Base-by-base conservation (phyloP, 208 protist species). In the Trypanosoma caninum region DNA sequence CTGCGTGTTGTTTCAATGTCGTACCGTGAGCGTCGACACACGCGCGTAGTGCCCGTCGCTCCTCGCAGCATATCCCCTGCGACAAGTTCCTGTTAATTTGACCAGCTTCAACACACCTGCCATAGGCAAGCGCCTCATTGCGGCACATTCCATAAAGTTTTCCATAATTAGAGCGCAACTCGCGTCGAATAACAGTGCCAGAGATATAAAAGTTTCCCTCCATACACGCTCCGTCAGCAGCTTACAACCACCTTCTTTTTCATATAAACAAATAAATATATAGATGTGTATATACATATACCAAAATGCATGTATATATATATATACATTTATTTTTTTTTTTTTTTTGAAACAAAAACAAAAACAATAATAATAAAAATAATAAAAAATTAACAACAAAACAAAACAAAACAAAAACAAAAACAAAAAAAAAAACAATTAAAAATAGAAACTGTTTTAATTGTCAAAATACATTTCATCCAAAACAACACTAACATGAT, bases 201-300 rank as follows among this genome's bases (percentile, higher is more conserved):
- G 84, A 88, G 13, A 94, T 61, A 69, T 92, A 94, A 55, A 94
- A 91, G 62, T 94, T 94, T 51, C 88, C 84, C 59, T 94, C 84
- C 84, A 91, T 94, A 3, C 2, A n/a, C n/a, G n/a, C n/a, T n/a
- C n/a, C n/a, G n/a, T n/a, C n/a, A n/a, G n/a, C n/a, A n/a, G n/a
- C n/a, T n/a, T n/a, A n/a, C n/a, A n/a, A n/a, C n/a, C n/a, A n/a
- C n/a, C n/a, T n/a, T n/a, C n/a, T n/a, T n/a, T n/a, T n/a, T n/a
- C n/a, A n/a, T n/a, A n/a, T n/a, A n/a, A n/a, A n/a, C n/a, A n/a
- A n/a, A n/a, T 47, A 37, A n/a, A 22, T 41, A 44, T n/a, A 38
- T 40, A 35, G 16, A 20, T 18, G 27, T 28, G 7, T n/a, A n/a
- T n/a, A n/a, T n/a, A n/a, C n/a, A n/a, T n/a, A n/a, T n/a, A n/a